These are phyloP conservation scores for Polyporus tsugae DNA, from an alignment of 1,284 basidiomycete species.

Conservation along the genomic window DNA sequence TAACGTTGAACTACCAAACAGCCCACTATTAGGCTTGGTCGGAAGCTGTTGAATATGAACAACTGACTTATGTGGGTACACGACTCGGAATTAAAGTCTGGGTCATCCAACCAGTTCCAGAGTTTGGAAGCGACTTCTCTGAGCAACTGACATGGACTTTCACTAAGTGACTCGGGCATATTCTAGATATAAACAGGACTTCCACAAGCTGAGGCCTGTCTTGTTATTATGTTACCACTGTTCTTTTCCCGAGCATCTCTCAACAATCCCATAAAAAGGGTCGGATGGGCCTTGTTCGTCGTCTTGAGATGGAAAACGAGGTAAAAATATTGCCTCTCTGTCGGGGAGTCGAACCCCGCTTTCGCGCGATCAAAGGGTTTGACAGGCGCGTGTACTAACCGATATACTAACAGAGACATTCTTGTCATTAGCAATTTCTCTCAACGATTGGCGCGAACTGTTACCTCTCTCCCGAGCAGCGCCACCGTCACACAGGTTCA, in stretches of 20 bases:
- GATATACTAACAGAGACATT: conserved; percentile 15
- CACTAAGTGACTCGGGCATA: neutral
- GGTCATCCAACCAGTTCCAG: too few species aligned
- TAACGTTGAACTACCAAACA: neutral
- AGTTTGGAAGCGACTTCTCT: too few species aligned
- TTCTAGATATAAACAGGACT: neutral
- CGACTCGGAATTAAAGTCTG: too few species aligned
- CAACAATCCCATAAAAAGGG: too few species aligned
- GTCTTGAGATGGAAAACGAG: neutral
- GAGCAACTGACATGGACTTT: neutral
- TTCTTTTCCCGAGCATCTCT: too few species aligned
- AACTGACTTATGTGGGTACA: neutral
- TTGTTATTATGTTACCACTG: too few species aligned
- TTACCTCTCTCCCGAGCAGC: neutral
- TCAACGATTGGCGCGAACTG: neutral
- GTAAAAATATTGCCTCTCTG: conserved; percentile 39
- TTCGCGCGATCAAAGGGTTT: conserved; percentile 41
- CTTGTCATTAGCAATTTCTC: too few species aligned
- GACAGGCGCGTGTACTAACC: conserved; percentile 16
- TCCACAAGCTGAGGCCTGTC: too few species aligned
- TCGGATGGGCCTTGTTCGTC: too few species aligned
- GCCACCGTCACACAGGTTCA: neutral
- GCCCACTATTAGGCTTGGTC: neutral
- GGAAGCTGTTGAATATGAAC: neutral
- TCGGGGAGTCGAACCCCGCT: conserved; percentile 55